These are phyloP conservation scores for Calonectria henricotiae DNA, from an alignment of 2,329 filamentous ascomycete species.

Conservation along the genomic window DNA sequence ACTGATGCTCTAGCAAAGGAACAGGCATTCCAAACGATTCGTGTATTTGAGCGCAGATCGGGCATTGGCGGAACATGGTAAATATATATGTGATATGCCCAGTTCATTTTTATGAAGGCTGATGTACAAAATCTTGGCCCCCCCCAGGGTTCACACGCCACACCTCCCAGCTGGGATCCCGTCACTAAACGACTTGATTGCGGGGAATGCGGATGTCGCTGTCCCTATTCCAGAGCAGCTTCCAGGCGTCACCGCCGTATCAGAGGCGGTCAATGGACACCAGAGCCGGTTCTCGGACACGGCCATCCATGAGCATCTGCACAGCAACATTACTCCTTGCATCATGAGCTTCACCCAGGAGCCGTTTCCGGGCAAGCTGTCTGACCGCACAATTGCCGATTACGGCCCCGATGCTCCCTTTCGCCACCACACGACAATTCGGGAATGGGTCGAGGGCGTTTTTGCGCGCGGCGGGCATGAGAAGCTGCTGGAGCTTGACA, in stretches of 20 bases:
- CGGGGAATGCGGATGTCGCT: constrained; percentile 36
- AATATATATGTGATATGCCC: neutral
- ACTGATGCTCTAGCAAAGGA: constrained; percentile 31
- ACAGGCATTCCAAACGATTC: constrained; percentile 28
- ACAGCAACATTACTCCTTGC: constrained; percentile 35
- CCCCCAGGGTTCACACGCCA: constrained; percentile 32
- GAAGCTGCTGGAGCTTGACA: constrained; percentile 63
- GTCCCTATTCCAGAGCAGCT: constrained; percentile 38
- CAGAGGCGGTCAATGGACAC: constrained; percentile 42
- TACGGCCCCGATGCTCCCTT: constrained; percentile 25
- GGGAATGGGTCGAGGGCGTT: constrained; percentile 34
- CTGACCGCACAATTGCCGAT: constrained; percentile 29
- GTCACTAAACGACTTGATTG: constrained; percentile 25
- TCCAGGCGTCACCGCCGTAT: constrained; percentile 43
- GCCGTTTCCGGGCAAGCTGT: constrained; percentile 30
- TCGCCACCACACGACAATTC: constrained; percentile 30
- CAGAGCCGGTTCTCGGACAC: constrained; percentile 45
- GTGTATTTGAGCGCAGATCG: constrained; percentile 27
- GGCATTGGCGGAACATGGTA: constrained; percentile 34
- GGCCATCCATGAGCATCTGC: constrained; percentile 39
- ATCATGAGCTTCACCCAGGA: constrained; percentile 35
- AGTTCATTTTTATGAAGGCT: neutral
- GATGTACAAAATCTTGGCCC: neutral
- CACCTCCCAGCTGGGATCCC: constrained; percentile 29
- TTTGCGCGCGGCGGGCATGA: constrained; percentile 28